Base-by-base conservation (phyloP, 768 basidiomycete genomes). In the Hypholoma sublateritium region DNA sequence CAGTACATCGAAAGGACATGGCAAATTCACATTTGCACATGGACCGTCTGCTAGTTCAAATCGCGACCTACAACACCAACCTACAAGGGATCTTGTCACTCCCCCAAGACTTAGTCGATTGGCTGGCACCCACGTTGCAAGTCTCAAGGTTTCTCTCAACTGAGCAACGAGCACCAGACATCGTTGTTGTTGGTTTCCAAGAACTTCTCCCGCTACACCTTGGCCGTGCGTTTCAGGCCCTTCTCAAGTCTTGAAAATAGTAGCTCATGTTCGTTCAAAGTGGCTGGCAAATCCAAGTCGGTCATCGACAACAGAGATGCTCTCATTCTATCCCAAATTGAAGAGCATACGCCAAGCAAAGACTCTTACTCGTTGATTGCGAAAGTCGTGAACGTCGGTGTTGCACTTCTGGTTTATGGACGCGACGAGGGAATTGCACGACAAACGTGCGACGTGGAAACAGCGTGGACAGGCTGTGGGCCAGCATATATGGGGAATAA, bases 141-240 rank as follows among this genome's bases (percentile, higher is more conserved):
- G 88, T 91, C 7, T 88, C 90, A 36, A 77, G 77, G 52, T 86
- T 91, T 72, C 83, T 92, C 32, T 78, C 87, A 34, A 80, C 78
- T 51, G 76, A 82, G 65, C 71, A 73, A 53, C 75, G 84, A 56
- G 84, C 91, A 5, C 93, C 95, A 39, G 93, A 95, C 68, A 83
- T 95, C 32, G 82, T 96, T 41, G 95, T 88, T 5, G 89, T 98
- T 51, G 93, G 93, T 2, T 95, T 97, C 62, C 96, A 98, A 69
- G 96, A 98, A 69, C 78, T 97, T 22, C 78, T 96, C 12, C 95
- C 94, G 5, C 78, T 98, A 2, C 91, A 95, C 67, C 85, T 94
- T 39, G 89, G 91, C 59, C 80, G 90, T 93, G 72, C 63, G 89
- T 85, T 53, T 52, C n/a, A 43, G 48, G 41, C 22, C 13, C n/a